Evolutionary conservation across 768 basidiomycete genomes (phyloP).

Genomic region (Boletellus sp.): DNA sequence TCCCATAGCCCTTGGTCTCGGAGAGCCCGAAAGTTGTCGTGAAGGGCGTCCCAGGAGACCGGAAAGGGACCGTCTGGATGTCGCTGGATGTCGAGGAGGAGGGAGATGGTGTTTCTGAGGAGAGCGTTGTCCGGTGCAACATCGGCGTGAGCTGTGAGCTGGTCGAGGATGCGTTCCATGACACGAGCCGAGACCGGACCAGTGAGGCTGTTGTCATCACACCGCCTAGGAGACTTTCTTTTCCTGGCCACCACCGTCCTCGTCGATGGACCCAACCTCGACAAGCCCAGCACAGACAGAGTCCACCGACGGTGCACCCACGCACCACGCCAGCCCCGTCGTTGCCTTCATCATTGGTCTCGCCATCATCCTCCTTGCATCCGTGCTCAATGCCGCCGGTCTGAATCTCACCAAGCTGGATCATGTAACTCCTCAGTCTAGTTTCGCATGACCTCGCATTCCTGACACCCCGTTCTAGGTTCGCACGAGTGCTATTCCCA

Average conservation of each 20-base stretch:
- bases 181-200: not conserved
- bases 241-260: not conserved
- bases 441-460: not conserved
- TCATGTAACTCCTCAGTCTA: slow-evolving; percentile 52
- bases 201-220: not conserved
- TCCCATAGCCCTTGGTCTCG: slow-evolving; percentile 27
- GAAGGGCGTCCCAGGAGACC: slow-evolving; percentile 24
- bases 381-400: slow-evolving; percentile 88
- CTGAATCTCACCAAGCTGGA: slow-evolving; percentile 93
- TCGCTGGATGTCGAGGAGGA: slow-evolving; percentile 20
- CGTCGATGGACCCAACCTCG: slow-evolving; percentile 23
- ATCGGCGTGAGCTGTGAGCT: slow-evolving; percentile 16
- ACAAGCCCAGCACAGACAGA: slow-evolving; percentile 15
- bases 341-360: slow-evolving; percentile 82
- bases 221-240: slow-evolving; percentile 18
- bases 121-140: slow-evolving; percentile 10
- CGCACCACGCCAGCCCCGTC: slow-evolving; percentile 51
- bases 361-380: slow-evolving; percentile 77
- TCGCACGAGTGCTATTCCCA: slow-evolving; percentile 72
- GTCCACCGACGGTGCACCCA: slow-evolving; percentile 25
- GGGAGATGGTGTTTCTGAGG: slow-evolving; percentile 20
- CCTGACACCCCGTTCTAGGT: slow-evolving; percentile 41
- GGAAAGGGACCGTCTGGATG: slow-evolving; percentile 15
- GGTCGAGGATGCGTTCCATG: slow-evolving; percentile 29
- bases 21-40: slow-evolving; percentile 19